A percentile compares a stretch with the other conserved stretches of the same genome.
Conservation (phyloP, 2,329 filamentous ascomycete genomes). For the Aulographum hederae region DNA sequence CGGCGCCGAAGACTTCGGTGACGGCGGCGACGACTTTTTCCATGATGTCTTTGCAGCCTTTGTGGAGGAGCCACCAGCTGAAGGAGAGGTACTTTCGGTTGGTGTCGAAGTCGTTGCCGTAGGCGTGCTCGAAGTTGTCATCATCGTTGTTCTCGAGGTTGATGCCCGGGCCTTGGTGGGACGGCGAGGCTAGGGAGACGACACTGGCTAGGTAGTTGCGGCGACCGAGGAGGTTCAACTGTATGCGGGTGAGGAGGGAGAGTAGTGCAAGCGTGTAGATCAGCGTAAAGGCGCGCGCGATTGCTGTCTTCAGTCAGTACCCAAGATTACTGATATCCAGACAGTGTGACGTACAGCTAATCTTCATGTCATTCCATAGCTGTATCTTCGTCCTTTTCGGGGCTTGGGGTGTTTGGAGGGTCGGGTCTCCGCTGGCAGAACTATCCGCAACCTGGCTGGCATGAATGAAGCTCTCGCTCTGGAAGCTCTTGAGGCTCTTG, state of each 20-base stretch:
- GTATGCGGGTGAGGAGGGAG: conserved; percentile 80
- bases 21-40: conserved; percentile 71
- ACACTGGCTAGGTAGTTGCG: conserved; percentile 93
- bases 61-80: conserved; percentile 94
- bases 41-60: conserved; percentile 71
- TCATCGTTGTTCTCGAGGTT: conserved; percentile 90
- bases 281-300: conserved; percentile 78
- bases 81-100: conserved; percentile 91
- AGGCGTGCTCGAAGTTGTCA: conserved; percentile 61
- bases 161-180: conserved; percentile 45
- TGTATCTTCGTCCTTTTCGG: conserved; percentile 73
- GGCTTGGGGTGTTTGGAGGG: conserved; percentile 17
- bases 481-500: conserved; percentile 52
- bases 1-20: conserved; percentile 68
- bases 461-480: conserved; percentile 69
- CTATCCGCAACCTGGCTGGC: conserved; percentile 52
- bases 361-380: conserved; percentile 94
- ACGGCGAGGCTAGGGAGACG: conserved; percentile 64
- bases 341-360: conserved; percentile 49
- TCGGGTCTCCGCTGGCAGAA: conserved; percentile 26
- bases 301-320: conserved; percentile 35
- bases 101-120: conserved; percentile 88
- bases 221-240: conserved; percentile 88
- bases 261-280: conserved; percentile 82
- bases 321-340: not conserved